Conservation (phyloP, 2,329 filamentous ascomycete genomes). For the Fonsecaea nubica region DNA sequence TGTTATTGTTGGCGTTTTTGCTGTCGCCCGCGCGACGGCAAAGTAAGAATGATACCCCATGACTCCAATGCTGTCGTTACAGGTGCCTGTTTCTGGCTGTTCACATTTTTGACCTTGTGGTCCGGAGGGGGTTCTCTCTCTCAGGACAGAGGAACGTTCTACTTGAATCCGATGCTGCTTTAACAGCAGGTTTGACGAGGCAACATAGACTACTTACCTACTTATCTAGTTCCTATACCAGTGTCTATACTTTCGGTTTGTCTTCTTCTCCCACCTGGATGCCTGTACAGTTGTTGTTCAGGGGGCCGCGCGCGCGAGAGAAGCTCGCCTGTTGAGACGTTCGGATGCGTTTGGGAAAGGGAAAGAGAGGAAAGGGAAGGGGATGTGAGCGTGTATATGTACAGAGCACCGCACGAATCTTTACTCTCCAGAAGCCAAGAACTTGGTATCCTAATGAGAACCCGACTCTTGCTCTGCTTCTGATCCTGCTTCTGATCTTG, state of each 20-base stretch:
- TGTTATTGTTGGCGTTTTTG: constrained; percentile 92
- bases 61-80: neutral
- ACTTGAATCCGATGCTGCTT: neutral
- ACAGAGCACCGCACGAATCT: neutral
- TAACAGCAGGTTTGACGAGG: neutral
- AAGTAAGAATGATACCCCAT: constrained; percentile 28
- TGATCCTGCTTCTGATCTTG: too few species aligned
- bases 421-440: neutral
- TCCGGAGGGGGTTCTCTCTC: neutral
- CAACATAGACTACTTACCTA: neutral
- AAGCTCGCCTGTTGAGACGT: neutral
- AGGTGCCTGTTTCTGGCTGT: neutral
- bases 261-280: neutral
- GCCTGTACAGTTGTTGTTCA: neutral
- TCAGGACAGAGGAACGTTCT: neutral
- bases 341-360: too few species aligned
- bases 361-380: too few species aligned
- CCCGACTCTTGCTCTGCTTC: neutral
- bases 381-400: neutral
- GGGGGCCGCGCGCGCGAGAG: neutral
- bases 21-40: constrained; percentile 67
- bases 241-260: neutral
- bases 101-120: neutral
- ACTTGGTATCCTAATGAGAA: neutral
- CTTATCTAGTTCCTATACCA: constrained; percentile 1